These are phyloP conservation scores for Russula griseocarnosa DNA, from an alignment of 768 basidiomycete species.

Conservation along the genomic window DNA sequence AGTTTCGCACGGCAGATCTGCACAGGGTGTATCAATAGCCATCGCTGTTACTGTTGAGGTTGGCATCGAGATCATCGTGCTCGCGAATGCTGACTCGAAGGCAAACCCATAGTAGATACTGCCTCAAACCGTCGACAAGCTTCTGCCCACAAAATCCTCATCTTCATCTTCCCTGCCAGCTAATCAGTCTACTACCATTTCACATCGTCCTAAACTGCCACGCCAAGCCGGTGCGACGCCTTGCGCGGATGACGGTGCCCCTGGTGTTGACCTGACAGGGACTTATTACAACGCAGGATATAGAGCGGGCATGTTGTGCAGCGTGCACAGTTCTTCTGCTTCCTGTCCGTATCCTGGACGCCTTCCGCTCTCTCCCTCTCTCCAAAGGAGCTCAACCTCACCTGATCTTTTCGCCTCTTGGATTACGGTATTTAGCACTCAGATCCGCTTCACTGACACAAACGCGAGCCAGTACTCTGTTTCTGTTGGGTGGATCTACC, in stretches of 20 bases:
- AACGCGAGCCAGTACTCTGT: too few species aligned
- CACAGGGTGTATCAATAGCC: constrained; percentile 36
- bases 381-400: too few species aligned
- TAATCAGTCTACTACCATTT: too few species aligned
- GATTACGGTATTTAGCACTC: too few species aligned
- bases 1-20: too few species aligned
- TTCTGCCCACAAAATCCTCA: too few species aligned
- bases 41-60: constrained; percentile 38
- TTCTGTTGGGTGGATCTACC: too few species aligned
- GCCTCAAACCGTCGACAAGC: not conserved
- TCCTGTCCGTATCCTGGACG: too few species aligned
- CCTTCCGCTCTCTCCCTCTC: too few species aligned
- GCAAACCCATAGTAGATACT: not conserved
- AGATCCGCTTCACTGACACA: too few species aligned
- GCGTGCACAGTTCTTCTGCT: constrained; percentile 5
- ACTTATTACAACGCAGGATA: constrained; percentile 9
- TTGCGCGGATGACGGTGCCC: not conserved
- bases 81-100: constrained; percentile 30
- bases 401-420: too few species aligned
- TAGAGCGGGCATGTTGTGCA: constrained; percentile 6
- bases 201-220: not conserved
- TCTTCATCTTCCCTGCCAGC: too few species aligned
- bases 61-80: constrained; percentile 36
- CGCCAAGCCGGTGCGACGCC: not conserved
- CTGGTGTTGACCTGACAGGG: constrained; percentile 4